phyloP scores from a whole-genome alignment of 495 filamentous ascomycete species.

The Penicillium robsamsonii region DNA sequence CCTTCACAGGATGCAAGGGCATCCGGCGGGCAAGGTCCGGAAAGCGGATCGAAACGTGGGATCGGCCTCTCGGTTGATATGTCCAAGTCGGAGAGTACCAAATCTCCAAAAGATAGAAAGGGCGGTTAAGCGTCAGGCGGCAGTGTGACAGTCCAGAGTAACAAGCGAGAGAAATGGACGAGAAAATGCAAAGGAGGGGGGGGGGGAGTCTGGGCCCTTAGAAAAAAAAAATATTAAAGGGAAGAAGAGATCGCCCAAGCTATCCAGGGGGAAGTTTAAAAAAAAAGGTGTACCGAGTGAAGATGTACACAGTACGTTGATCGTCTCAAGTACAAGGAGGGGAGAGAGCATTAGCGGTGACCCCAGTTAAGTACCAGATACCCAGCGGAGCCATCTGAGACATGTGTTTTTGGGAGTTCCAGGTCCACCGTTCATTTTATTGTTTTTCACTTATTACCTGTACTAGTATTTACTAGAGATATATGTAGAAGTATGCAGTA shows the following conservation, averaged over 20 bases:
- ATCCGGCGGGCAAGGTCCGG: background rate
- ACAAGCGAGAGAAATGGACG: constrained; percentile 35
- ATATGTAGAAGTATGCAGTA: no score
- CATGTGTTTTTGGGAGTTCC: constrained; percentile 33
- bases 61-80: constrained; percentile 1
- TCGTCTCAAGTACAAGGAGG: background rate
- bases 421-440: constrained; percentile 15
- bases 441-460: background rate
- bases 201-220: constrained; percentile 16
- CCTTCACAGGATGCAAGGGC: constrained; percentile 2
- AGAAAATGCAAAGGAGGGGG: background rate
- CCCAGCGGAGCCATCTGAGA: constrained; percentile 35
- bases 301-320: background rate
- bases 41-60: constrained; percentile 7
- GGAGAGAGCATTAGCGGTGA: background rate
- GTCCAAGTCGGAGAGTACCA: constrained; percentile 5
- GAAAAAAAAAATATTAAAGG: background rate
- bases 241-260: constrained; percentile 11
- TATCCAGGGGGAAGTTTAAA: constrained; percentile 10
- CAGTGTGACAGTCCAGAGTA: constrained; percentile 34
- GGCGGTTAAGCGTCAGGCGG: constrained; percentile 30
- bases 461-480: no score
- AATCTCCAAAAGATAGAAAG: background rate
- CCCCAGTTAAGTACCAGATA: constrained; percentile 15
- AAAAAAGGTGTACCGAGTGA: background rate